Evolutionary conservation across 2,329 filamentous ascomycete genomes (phyloP).

Genomic region (Leptographium flavum): DNA sequence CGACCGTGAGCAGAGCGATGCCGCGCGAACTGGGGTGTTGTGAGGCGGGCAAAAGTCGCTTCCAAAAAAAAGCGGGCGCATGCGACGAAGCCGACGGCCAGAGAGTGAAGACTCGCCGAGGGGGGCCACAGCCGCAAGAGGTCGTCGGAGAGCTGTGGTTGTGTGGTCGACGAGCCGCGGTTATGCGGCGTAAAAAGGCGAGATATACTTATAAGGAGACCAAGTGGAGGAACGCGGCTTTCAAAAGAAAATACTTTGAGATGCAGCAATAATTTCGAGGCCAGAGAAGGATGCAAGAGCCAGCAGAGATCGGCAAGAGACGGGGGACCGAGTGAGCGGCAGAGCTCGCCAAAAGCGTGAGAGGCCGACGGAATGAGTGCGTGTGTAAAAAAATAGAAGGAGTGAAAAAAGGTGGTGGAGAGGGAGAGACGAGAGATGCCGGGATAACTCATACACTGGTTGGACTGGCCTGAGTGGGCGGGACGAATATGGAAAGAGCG

Average conservation of each 20-base stretch:
- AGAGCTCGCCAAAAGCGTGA: background rate
- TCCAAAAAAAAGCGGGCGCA: background rate
- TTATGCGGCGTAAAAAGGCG: background rate
- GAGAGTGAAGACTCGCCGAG: background rate
- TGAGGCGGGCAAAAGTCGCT: background rate
- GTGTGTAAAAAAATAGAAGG: slow-evolving; percentile 4
- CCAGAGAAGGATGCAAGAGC: background rate
- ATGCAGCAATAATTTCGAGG: background rate
- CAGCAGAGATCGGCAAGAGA: too few species aligned
- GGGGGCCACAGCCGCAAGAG: background rate
- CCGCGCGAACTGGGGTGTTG: background rate
- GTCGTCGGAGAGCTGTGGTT: background rate
- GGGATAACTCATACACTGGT: slow-evolving; percentile 1
- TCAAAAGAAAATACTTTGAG: background rate
- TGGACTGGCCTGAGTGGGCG: slow-evolving; percentile 4
- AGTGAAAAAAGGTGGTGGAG: slow-evolving; percentile 3
- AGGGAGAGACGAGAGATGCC: slow-evolving; percentile 4
- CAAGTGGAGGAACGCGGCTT: background rate
- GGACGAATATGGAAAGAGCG: slow-evolving; percentile 7
- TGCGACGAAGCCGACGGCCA: background rate
- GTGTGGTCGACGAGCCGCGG: background rate
- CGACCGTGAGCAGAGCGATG: background rate
- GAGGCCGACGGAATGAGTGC: background rate
- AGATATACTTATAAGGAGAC: background rate
- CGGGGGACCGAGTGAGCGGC: background rate